Conservation (phyloP, 2,329 filamentous ascomycete genomes). For the Fusarium paranaense region DNA sequence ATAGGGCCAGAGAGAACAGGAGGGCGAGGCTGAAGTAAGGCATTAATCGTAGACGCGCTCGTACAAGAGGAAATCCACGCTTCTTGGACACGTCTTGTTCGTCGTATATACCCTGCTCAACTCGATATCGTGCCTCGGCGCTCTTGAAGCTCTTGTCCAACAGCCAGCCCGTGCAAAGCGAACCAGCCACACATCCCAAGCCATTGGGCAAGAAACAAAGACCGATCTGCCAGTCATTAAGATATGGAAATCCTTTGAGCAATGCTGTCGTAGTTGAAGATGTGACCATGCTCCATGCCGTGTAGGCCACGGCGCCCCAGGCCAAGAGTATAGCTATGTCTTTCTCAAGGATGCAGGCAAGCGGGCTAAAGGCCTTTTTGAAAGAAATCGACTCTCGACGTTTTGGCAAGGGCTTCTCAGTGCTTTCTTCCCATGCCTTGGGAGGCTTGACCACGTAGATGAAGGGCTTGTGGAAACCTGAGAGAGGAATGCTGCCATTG, state of each 20-base stretch:
- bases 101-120: constrained; percentile 38
- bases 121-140: constrained; percentile 44
- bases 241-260: constrained; percentile 45
- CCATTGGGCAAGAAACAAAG: constrained; percentile 27
- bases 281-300: constrained; percentile 60
- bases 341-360: constrained; percentile 52
- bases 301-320: constrained; percentile 52
- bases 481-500: constrained; percentile 38
- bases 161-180: constrained; percentile 54
- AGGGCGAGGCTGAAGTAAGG: constrained; percentile 55
- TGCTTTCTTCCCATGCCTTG: background rate
- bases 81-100: constrained; percentile 39
- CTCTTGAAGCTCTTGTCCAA: constrained; percentile 53
- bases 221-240: constrained; percentile 24
- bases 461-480: constrained; percentile 44
- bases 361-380: background rate
- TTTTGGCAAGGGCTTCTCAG: background rate
- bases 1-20: constrained; percentile 51
- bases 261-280: constrained; percentile 21
- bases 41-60: constrained; percentile 52
- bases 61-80: constrained; percentile 55
- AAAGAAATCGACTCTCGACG: background rate
- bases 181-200: constrained; percentile 48
- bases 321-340: constrained; percentile 57
- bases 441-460: constrained; percentile 13